Evolutionary conservation across 805 yeast genomes (phyloP).

Genomic region (Nakazawaea holstii): DNA sequence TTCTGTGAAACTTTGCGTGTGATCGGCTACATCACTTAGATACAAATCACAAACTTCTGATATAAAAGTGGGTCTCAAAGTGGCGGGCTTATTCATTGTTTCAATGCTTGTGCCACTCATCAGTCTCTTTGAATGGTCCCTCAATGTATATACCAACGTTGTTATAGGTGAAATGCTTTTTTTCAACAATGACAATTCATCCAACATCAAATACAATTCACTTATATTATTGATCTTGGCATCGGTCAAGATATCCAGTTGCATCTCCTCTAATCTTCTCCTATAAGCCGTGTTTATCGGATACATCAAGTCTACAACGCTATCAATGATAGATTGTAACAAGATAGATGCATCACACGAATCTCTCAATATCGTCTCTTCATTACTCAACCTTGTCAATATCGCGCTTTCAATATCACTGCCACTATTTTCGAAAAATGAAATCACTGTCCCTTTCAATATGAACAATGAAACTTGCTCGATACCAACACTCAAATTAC

Average conservation of each 20-base stretch:
- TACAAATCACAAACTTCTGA: conserved; percentile 41
- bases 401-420: conserved; percentile 48
- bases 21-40: conserved; percentile 53
- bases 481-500: conserved; percentile 40
- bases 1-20: conserved; percentile 43
- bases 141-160: conserved; percentile 38
- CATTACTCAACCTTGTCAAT: conserved; percentile 38
- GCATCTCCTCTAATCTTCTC: conserved; percentile 40
- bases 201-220: conserved; percentile 46
- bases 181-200: conserved; percentile 44
- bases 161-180: conserved; percentile 43
- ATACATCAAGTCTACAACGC: conserved; percentile 45
- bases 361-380: conserved; percentile 42
- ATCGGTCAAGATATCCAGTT: conserved; percentile 41
- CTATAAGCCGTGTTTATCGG: conserved; percentile 52
- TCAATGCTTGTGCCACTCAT: background rate
- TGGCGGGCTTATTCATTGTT: background rate
- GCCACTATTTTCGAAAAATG: conserved; percentile 55
- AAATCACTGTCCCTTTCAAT: conserved; percentile 39
- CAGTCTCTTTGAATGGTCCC: conserved; percentile 28
- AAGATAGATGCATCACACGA: conserved; percentile 47
- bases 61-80: conserved; percentile 19
- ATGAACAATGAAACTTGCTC: conserved; percentile 53
- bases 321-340: conserved; percentile 50
- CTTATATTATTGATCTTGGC: conserved; percentile 49